phyloP scores from a whole-genome alignment of 1,284 basidiomycete genomes.

The Omphalotus olearius region DNA sequence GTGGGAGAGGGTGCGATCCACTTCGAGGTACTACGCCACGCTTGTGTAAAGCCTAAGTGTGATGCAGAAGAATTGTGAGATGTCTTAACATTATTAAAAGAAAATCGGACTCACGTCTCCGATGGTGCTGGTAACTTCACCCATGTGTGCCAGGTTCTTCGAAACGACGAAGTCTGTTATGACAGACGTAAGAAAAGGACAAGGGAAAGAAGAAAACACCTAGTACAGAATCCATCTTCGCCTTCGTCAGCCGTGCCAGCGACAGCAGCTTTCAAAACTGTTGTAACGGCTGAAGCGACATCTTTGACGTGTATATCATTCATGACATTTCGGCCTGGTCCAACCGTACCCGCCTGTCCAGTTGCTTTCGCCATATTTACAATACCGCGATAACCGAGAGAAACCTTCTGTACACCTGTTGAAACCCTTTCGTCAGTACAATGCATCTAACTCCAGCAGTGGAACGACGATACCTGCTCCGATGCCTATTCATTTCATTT shows the following conservation, averaged over 20 bases:
- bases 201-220: background rate
- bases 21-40: no score
- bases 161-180: conserved; percentile 4
- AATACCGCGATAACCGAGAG: background rate
- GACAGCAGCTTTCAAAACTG: conserved; percentile 3
- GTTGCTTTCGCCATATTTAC: background rate
- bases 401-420: background rate
- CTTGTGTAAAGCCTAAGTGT: no score
- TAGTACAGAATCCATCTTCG: conserved; percentile 1
- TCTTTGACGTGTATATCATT: conserved; percentile 7
- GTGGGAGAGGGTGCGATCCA: no score
- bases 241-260: conserved; percentile 3
- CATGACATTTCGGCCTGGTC: conserved; percentile 3
- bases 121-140: background rate
- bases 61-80: no score
- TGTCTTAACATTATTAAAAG: no score
- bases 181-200: background rate
- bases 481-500: background rate
- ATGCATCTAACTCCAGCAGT: no score
- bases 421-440: no score
- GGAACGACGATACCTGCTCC: background rate
- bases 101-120: background rate
- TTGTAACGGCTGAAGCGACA: conserved; percentile 1
- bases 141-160: background rate
- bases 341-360: conserved; percentile 4